These are phyloP conservation scores for Amoebophrya sp. DNA, from an alignment of 169 alveolate species.

Conservation along the genomic window DNA sequence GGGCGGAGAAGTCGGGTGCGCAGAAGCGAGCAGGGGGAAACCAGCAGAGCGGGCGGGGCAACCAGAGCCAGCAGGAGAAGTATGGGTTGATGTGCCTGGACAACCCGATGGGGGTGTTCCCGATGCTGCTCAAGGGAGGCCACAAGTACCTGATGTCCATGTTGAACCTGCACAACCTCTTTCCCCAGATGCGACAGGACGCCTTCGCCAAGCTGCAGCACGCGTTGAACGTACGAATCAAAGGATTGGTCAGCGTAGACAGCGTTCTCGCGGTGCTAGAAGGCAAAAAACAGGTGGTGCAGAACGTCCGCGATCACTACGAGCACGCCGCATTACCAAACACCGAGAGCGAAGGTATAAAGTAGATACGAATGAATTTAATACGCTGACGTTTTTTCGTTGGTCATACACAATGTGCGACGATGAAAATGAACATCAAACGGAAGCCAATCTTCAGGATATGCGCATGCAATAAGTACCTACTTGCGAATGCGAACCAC, in stretches of 20 bases:
- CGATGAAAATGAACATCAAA: no score
- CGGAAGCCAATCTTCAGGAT: no score
- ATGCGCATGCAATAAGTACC: no score
- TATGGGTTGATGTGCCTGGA: not conserved
- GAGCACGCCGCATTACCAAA: not conserved
- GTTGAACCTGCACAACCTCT: not conserved
- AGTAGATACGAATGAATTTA: no score
- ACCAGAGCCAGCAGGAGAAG: not conserved
- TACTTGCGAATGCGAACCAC: no score
- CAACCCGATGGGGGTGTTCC: not conserved
- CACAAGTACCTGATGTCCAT: not conserved
- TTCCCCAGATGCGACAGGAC: not conserved
- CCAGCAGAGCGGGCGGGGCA: not conserved
- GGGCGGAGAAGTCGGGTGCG: not conserved
- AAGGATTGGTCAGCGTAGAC: not conserved
- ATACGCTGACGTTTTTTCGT: no score
- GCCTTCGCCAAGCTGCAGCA: not conserved
- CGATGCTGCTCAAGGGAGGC: slow-evolving; percentile 13
- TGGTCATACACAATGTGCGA: no score
- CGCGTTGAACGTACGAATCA: not conserved
- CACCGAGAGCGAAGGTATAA: not conserved
- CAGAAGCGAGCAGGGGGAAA: not conserved
- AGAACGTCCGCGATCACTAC: not conserved
- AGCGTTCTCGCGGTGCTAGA: not conserved
- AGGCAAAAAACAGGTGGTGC: not conserved